phyloP scores from a whole-genome alignment of 345 rosid species.

The Rhodamnia rubescens region DNA sequence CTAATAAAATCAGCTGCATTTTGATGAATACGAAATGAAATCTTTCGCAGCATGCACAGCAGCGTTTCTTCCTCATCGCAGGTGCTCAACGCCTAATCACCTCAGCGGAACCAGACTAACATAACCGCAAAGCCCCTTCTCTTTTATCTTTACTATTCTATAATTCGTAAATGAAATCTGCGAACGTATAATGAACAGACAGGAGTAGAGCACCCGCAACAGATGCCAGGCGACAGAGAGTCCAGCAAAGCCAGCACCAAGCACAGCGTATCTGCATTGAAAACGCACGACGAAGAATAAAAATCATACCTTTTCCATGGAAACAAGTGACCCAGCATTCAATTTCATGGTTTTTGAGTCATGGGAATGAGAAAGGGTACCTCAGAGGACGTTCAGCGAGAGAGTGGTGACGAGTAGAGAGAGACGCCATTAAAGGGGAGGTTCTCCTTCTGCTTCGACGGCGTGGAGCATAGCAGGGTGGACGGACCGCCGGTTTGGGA shows the following conservation, averaged over 20 bases:
- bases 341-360: background rate
- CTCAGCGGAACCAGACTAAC: background rate
- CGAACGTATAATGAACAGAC: background rate
- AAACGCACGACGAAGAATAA: background rate
- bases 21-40: background rate
- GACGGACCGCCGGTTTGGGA: background rate
- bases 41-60: background rate
- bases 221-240: constrained; percentile 84
- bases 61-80: background rate
- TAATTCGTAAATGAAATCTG: background rate
- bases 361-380: background rate
- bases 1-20: background rate
- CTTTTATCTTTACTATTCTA: background rate
- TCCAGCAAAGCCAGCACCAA: constrained; percentile 98
- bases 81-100: background rate
- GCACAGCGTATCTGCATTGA: constrained; percentile 61
- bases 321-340: background rate
- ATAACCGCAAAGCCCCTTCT: background rate
- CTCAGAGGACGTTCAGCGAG: constrained; percentile 14
- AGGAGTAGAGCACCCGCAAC: constrained; percentile 32
- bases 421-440: background rate
- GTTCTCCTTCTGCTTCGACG: background rate
- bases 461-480: background rate
- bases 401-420: background rate
- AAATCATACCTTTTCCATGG: background rate